These are phyloP conservation scores for Pseudonectria foliicola DNA, from an alignment of 2,329 filamentous ascomycete genomes.

Conservation along the genomic window DNA sequence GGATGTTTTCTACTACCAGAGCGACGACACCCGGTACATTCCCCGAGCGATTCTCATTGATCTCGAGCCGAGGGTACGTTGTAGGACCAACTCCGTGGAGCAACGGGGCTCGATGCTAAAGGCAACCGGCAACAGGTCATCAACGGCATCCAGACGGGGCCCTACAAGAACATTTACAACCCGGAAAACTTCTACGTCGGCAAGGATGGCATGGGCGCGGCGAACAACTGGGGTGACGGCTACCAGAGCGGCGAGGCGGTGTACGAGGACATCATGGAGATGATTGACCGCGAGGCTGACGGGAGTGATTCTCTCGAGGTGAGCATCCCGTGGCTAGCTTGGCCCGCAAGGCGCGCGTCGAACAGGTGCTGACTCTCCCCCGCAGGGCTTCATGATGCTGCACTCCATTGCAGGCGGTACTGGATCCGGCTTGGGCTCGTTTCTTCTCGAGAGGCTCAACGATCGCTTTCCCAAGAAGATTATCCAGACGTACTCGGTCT, in stretches of 20 bases:
- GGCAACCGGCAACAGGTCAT: constrained; percentile 54
- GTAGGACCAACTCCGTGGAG: neutral
- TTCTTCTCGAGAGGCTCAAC: constrained; percentile 89
- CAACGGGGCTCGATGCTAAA: constrained; percentile 5
- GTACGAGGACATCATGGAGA: constrained; percentile 96
- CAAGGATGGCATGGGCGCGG: constrained; percentile 86
- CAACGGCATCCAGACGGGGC: constrained; percentile 83
- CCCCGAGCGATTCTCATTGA: constrained; percentile 93
- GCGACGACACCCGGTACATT: constrained; percentile 97
- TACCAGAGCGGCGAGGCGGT: constrained; percentile 89
- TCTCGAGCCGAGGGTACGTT: constrained; percentile 73
- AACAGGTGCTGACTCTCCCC: neutral
- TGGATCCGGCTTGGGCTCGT: constrained; percentile 91
- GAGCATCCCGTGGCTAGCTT: constrained; percentile 1
- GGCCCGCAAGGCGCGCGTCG: neutral
- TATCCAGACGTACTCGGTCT: constrained; percentile 98
- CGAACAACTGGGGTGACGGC: constrained; percentile 97
- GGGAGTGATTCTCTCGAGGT: constrained; percentile 92
- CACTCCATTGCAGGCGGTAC: constrained; percentile 98
- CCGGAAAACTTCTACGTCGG: constrained; percentile 98
- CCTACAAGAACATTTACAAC: constrained; percentile 99
- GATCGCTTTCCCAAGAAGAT: constrained; percentile 98
- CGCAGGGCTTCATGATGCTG: constrained; percentile 90
- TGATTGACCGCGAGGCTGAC: constrained; percentile 98
- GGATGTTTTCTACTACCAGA: constrained; percentile 99